A percentile compares a stretch with the other conserved stretches of the same genome.
These are phyloP conservation scores for Aspergillus tubingensis DNA, from an alignment of 2,329 filamentous ascomycete genomes.

Conservation along the genomic window DNA sequence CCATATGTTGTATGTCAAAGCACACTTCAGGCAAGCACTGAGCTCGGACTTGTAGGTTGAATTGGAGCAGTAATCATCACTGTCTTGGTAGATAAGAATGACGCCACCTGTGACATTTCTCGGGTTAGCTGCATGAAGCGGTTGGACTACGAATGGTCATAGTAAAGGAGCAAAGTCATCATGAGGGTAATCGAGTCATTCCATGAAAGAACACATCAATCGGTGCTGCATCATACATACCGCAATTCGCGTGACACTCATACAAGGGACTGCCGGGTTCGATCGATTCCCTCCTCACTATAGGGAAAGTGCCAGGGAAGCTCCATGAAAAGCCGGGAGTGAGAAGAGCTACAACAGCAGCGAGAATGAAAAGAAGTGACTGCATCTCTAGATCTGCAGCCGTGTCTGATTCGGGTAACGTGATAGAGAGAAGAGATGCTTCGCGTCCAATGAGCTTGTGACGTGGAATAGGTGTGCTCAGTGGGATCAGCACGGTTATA, in stretches of 20 bases:
- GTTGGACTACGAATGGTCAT: background rate
- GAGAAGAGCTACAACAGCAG: background rate
- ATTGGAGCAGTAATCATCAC: constrained; percentile 29
- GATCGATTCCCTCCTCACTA: background rate
- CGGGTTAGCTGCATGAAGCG: background rate
- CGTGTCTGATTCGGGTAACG: background rate
- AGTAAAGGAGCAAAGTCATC: background rate
- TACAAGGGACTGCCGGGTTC: constrained; percentile 34
- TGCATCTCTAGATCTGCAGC: background rate
- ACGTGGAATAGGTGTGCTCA: too few species aligned
- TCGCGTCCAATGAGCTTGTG: background rate
- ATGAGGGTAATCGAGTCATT: background rate
- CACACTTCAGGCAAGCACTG: constrained; percentile 45
- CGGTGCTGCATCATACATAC: constrained; percentile 20
- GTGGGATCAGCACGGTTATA: too few species aligned
- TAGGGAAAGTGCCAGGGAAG: constrained; percentile 10
- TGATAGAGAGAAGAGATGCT: background rate
- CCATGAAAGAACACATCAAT: too few species aligned
- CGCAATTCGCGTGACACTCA: constrained; percentile 38
- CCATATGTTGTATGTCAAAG: constrained; percentile 49
- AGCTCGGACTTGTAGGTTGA: constrained; percentile 31
- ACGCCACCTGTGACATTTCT: constrained; percentile 25
- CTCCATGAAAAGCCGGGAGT: constrained; percentile 5
- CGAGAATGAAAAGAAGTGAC: background rate
- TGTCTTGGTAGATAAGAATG: constrained; percentile 23